phyloP scores from a whole-genome alignment of 2,329 filamentous ascomycete species.

The Penicillium janthinellum region DNA sequence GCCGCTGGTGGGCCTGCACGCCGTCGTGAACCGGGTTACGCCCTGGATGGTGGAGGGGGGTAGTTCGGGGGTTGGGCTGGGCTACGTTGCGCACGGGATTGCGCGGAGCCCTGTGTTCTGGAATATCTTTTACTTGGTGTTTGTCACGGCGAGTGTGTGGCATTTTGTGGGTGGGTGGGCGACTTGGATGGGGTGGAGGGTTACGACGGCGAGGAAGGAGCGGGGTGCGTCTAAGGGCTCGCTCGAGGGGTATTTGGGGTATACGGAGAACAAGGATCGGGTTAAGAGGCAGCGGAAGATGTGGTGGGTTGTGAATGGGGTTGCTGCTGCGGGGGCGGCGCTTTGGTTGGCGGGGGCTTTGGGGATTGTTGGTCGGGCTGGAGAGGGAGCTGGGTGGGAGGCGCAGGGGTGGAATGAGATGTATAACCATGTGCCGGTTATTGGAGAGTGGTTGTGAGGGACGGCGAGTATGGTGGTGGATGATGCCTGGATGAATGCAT shows the following conservation, averaged over 20 bases:
- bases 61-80: conserved; percentile 80
- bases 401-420: conserved; percentile 77
- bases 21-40: conserved; percentile 72
- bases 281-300: conserved; percentile 60
- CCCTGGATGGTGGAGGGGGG: conserved; percentile 79
- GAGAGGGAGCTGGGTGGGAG: conserved; percentile 73
- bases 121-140: conserved; percentile 67
- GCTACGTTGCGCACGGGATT: conserved; percentile 84
- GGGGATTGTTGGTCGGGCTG: conserved; percentile 73
- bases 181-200: conserved; percentile 69
- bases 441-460: conserved; percentile 54
- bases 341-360: conserved; percentile 84
- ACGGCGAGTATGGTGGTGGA: neutral
- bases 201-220: conserved; percentile 38
- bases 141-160: conserved; percentile 68
- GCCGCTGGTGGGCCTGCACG: conserved; percentile 69
- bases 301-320: conserved; percentile 71
- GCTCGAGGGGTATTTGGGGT: conserved; percentile 36
- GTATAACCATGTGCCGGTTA: conserved; percentile 61
- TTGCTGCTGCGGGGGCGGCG: conserved; percentile 58
- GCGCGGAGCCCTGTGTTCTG: conserved; percentile 67
- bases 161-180: conserved; percentile 85
- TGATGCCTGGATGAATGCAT: neutral
- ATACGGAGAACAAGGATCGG: conserved; percentile 55
- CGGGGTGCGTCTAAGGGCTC: conserved; percentile 30